A percentile compares a stretch with the other conserved stretches of the same genome.
Evolutionary conservation across 1,139 yeast genomes (phyloP).

Genomic region (Yamadazyma triangularis): DNA sequence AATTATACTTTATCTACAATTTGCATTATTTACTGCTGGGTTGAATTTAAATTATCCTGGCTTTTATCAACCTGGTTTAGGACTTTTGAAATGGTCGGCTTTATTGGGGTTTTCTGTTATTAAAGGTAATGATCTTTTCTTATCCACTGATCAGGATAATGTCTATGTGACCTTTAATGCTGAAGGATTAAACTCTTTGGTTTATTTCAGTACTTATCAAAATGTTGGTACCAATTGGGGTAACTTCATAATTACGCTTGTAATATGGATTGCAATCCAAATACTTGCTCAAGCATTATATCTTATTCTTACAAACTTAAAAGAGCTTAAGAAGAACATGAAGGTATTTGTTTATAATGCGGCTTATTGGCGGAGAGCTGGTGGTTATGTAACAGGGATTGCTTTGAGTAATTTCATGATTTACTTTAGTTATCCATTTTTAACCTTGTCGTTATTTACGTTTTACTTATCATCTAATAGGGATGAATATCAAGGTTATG

Average conservation of each 20-base stretch:
- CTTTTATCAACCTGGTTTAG: conserved; percentile 54
- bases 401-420: conserved; percentile 28
- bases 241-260: conserved; percentile 34
- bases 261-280: conserved; percentile 24
- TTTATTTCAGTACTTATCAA: conserved; percentile 23
- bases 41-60: conserved; percentile 61
- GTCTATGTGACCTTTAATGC: conserved; percentile 30
- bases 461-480: conserved; percentile 20
- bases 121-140: conserved; percentile 9
- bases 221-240: conserved; percentile 34
- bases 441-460: conserved; percentile 37
- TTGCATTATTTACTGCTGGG: conserved; percentile 54
- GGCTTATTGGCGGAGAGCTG: conserved; percentile 15
- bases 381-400: conserved; percentile 29
- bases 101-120: conserved; percentile 27
- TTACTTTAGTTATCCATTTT: conserved; percentile 42
- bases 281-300: conserved; percentile 15
- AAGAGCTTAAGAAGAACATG: conserved; percentile 2
- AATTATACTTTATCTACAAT: conserved; percentile 50
- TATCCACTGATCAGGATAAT: conserved; percentile 21
- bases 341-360: conserved; percentile 1
- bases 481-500: conserved; percentile 10
- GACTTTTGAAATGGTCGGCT: conserved; percentile 33
- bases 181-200: conserved; percentile 29
- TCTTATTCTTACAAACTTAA: conserved; percentile 2